Conservation (phyloP, 495 filamentous ascomycete species). For the Penicillium atrosanguineum region DNA sequence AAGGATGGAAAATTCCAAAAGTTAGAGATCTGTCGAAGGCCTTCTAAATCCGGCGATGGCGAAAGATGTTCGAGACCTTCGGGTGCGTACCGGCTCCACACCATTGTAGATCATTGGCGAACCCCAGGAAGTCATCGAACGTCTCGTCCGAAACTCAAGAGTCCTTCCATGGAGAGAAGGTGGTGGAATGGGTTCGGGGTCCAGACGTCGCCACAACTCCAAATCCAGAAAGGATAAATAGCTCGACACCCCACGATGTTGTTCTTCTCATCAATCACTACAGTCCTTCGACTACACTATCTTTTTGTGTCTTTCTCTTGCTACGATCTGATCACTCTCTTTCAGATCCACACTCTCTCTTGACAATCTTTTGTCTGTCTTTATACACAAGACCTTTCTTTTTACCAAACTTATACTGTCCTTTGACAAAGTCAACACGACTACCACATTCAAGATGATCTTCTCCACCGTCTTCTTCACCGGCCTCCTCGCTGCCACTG, state of each 20-base stretch:
- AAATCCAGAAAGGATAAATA: conserved; percentile 6
- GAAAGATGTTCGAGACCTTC: conserved; percentile 6
- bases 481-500: conserved; percentile 22
- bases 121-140: conserved; percentile 4
- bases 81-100: neutral
- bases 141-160: too few species aligned
- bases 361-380: conserved; percentile 5
- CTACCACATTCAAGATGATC: conserved; percentile 12
- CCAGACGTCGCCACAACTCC: conserved; percentile 5
- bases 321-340: conserved; percentile 15
- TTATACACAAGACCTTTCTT: conserved; percentile 4
- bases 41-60: conserved; percentile 14
- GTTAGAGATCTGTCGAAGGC: neutral
- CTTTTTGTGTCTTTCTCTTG: conserved; percentile 7
- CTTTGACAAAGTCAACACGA: conserved; percentile 4
- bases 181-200: neutral
- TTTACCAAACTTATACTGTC: conserved; percentile 1
- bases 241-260: neutral
- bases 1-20: conserved; percentile 4
- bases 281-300: conserved; percentile 7
- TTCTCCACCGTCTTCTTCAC: conserved; percentile 25
- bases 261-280: conserved; percentile 5
- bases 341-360: conserved; percentile 15
- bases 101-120: neutral
- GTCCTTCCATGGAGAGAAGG: neutral